Conservation (phyloP, 495 filamentous ascomycete genomes). For the Letharia lupina region DNA sequence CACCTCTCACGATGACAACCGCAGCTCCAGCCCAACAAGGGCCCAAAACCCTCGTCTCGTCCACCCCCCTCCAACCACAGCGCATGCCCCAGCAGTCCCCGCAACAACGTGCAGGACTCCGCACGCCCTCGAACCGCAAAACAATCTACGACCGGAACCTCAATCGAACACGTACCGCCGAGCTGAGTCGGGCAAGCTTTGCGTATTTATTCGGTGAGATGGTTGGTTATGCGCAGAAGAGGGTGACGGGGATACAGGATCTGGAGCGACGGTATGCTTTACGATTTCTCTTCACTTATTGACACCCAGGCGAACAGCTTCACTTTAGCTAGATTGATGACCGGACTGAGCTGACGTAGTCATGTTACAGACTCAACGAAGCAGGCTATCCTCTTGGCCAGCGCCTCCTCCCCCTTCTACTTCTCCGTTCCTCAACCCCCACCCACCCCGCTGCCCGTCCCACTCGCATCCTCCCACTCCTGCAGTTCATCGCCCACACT, state of each 20-base stretch:
- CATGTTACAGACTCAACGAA: constrained; percentile 51
- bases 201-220: constrained; percentile 95
- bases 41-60: constrained; percentile 16
- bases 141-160: constrained; percentile 96
- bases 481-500: constrained; percentile 86
- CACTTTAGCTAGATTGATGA: not conserved
- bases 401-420: constrained; percentile 88
- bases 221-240: constrained; percentile 87
- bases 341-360: not conserved
- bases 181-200: constrained; percentile 86
- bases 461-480: constrained; percentile 78
- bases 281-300: not conserved
- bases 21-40: constrained; percentile 12
- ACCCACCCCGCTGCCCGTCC: constrained; percentile 63
- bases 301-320: not conserved
- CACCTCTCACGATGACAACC: constrained; percentile 12
- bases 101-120: constrained; percentile 55
- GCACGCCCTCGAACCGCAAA: constrained; percentile 89
- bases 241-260: constrained; percentile 86
- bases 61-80: constrained; percentile 14
- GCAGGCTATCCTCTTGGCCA: constrained; percentile 94
- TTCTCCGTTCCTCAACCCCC: constrained; percentile 69
- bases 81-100: constrained; percentile 20
- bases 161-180: constrained; percentile 75
- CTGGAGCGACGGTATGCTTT: constrained; percentile 71